A percentile compares a stretch with the other conserved stretches of the same genome.
Evolutionary conservation across 1,284 basidiomycete species (phyloP).

Genomic region (Chalciporus sp.): DNA sequence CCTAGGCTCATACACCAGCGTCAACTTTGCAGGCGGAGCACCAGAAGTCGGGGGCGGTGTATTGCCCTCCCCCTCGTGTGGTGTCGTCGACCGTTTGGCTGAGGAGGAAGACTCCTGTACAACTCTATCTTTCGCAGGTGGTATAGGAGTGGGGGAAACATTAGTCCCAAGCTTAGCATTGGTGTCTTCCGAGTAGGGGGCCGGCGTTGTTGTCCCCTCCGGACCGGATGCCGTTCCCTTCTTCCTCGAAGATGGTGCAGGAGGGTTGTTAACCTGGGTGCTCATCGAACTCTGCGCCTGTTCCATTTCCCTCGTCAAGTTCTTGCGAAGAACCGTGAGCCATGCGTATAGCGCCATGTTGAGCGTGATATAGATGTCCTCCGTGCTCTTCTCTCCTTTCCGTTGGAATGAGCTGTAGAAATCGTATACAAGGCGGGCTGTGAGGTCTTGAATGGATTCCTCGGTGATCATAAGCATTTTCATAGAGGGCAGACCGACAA

Average conservation of each 20-base stretch:
- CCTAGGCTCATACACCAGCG: conserved; percentile 53
- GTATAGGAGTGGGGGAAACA: background rate
- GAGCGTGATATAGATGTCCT: conserved; percentile 80
- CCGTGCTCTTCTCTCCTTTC: conserved; percentile 53
- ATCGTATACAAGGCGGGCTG: conserved; percentile 59
- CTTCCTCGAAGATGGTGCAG: conserved; percentile 28
- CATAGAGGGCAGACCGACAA: conserved; percentile 79
- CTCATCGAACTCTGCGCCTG: conserved; percentile 64
- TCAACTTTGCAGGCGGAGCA: conserved; percentile 25
- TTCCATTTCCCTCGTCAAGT: conserved; percentile 72
- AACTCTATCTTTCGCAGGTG: conserved; percentile 11
- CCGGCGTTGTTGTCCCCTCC: conserved; percentile 13
- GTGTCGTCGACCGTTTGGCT: conserved; percentile 17
- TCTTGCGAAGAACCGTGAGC: conserved; percentile 75
- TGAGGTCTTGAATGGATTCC: conserved; percentile 46
- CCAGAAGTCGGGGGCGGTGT: background rate
- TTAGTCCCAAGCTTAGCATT: background rate
- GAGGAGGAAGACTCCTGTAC: conserved; percentile 3
- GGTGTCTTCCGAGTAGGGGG: conserved; percentile 8
- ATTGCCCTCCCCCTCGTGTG: conserved; percentile 15
- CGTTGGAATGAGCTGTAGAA: conserved; percentile 73
- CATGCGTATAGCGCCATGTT: conserved; percentile 81
- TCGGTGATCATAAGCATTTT: conserved; percentile 76
- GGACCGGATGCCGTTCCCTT: conserved; percentile 15
- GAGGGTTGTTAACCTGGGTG: conserved; percentile 35